Conservation (phyloP, 2,329 filamentous ascomycete genomes). For the Botrytis pseudocinerea region DNA sequence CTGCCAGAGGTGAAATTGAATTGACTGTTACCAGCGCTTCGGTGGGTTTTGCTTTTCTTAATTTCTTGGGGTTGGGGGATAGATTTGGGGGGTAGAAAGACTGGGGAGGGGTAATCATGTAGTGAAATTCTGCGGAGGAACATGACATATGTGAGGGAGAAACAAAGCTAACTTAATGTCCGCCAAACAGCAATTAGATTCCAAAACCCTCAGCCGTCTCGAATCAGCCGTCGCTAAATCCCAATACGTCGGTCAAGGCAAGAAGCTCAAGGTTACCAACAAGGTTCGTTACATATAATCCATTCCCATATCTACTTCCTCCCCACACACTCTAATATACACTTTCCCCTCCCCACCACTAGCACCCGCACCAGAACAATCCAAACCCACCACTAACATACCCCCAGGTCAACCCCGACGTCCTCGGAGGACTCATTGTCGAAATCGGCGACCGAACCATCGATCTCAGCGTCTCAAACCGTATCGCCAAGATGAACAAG, state of each 20-base stretch:
- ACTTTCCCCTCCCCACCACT: background rate
- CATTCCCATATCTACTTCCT: background rate
- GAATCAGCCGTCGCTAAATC: slow-evolving; percentile 90
- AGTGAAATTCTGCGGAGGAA: background rate
- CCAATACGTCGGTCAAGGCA: slow-evolving; percentile 80
- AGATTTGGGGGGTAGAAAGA: background rate
- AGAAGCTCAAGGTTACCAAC: slow-evolving; percentile 97
- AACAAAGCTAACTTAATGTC: slow-evolving; percentile 19
- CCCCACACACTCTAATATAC: background rate
- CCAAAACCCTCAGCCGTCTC: slow-evolving; percentile 79
- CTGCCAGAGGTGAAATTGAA: slow-evolving; percentile 90
- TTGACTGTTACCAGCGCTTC: slow-evolving; percentile 86
- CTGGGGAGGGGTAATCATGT: background rate
- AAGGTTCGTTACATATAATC: slow-evolving; percentile 56
- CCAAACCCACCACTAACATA: background rate
- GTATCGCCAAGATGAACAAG: slow-evolving; percentile 99
- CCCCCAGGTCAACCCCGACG: slow-evolving; percentile 81
- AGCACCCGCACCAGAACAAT: background rate
- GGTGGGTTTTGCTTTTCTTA: slow-evolving; percentile 54
- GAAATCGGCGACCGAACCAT: slow-evolving; percentile 98
- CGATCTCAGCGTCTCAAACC: slow-evolving; percentile 91
- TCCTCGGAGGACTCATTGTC: slow-evolving; percentile 89
- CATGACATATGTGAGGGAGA: background rate
- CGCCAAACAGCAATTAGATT: slow-evolving; percentile 70
- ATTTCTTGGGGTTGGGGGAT: background rate